These are phyloP conservation scores for Xylaria hypoxylon DNA, from an alignment of 2,329 filamentous ascomycete genomes.

Conservation along the genomic window DNA sequence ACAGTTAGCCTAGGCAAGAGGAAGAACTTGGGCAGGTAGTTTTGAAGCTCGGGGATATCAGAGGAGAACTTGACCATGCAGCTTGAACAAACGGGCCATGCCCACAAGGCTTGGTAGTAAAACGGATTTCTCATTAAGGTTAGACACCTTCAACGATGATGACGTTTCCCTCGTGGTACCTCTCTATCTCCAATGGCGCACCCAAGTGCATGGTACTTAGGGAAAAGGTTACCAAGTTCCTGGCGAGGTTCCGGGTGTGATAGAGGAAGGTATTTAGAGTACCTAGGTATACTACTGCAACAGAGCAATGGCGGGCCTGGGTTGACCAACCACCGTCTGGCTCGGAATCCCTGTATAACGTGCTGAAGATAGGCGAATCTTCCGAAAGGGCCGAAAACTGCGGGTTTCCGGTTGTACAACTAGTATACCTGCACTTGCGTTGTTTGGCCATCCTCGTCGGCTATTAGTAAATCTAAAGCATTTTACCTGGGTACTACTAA, in stretches of 20 bases:
- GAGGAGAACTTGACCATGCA: neutral
- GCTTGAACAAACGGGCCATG: conserved; percentile 5
- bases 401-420: conserved; percentile 9
- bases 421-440: neutral
- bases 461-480: conserved; percentile 13
- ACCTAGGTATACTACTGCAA: conserved; percentile 22
- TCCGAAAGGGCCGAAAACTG: conserved; percentile 37
- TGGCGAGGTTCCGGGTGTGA: conserved; percentile 19
- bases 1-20: conserved; percentile 7
- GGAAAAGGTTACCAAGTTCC: conserved; percentile 31
- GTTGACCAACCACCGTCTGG: conserved; percentile 19
- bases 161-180: conserved; percentile 13
- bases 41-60: neutral
- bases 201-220: conserved; percentile 7
- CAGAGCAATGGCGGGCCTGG: conserved; percentile 29
- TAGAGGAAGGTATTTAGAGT: conserved; percentile 20
- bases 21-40: neutral
- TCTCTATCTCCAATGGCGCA: conserved; percentile 5
- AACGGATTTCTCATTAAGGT: conserved; percentile 25
- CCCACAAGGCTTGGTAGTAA: conserved; percentile 13
- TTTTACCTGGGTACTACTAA: neutral
- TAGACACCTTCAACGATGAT: conserved; percentile 15
- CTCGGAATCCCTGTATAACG: conserved; percentile 34
- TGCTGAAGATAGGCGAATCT: conserved; percentile 39
- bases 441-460: conserved; percentile 5